Base-by-base conservation (phyloP, 352 stramenopile species). In the Blastocystis sp. region DNA sequence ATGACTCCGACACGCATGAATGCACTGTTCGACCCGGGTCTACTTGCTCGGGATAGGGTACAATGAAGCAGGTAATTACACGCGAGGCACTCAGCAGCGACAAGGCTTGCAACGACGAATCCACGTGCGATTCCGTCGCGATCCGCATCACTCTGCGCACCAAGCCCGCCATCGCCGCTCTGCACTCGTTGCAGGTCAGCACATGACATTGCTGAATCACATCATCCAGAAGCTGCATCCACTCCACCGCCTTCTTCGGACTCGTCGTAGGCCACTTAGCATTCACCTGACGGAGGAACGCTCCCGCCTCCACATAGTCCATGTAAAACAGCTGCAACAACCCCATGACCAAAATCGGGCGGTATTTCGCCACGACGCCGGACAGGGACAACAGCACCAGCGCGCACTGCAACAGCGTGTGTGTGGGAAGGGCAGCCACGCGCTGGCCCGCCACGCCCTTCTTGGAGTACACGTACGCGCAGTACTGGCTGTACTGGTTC, bases 311-410 rank as follows among this genome's bases (percentile, higher is more conserved):
- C 19, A 7, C 41, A 17, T 17, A 21, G 23, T 64, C 56, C 53
- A 64, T 84, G 53, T 84, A 84, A 28, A 84, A 52, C 40, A 84
- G 40, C 34, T 84, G 65, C 53, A 84, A 28, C 74, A 84, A 14
- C 21, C 74, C 74, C 21, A 2, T 59, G 1, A 84, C 53, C 9
- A 84, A n/a, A 38, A 84, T 69, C n/a, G 74, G 74, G 2, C 53
- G 74, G 48, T 84, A 84, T 52, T 84, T 84, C 34, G 61, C n/a
- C 40, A 45, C 74, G 2, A 84, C 74, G 0, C 74, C 74, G 2
- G 45, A 64, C 34, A 66, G 28, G 17, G 52, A 59, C 28, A 84
- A 38, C 14, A 84, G 40, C 74, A 84, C 28, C 28, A 70, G 48
- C 61, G 38, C 52, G 19, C 52, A 62, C 65, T 69, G 45, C 21